Evolutionary conservation across 2,329 filamentous ascomycete genomes (phyloP), one percentile per base, ranked within the genome.

Genomic region (Meredithiella fracta): DNA sequence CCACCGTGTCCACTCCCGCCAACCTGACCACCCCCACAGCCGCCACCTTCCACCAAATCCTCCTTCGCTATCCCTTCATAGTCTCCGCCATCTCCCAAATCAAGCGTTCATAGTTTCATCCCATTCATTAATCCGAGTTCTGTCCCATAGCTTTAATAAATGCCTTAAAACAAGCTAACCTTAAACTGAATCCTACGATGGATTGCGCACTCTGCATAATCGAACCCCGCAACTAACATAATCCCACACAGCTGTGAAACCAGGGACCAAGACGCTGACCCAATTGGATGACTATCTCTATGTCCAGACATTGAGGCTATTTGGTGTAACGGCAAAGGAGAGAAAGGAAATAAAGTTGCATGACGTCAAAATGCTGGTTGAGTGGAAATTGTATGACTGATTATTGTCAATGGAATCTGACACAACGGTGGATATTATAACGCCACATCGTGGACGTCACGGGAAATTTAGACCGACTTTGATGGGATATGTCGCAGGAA

Each of bases 351-450:
- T 86, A 68, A 68, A 65, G 1, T 74, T 79, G 50, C 69, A 73
- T 1, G 76, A 86, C 62, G 70, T 86, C 34, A 73, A 78, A 62
- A 69, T 63, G 20, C 70, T 87, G 2, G 76, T 86, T 8, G 75
- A 83, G 50, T 87, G 83, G 83, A 87, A 87, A 65, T 70, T 87
- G 79, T 85, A 69, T 64, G 79, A n/a, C n/a, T 15, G 31, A 6
- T 3, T 42, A 37, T 15, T 11, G 31, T 51, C 15, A 2, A 17
- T 38, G 29, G 11, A 5, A 34, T 34, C 29, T 5, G 31, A 20
- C 15, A 25, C 50, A 25, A 44, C 14, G 22, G 3, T 38, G n/a
- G 23, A 47, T 34, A 29, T 31, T 42, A 31, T 5, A 29, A 47
- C 37, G 29, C 17, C n/a, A 47, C 23, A 23, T 20, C 17, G 5